These are phyloP conservation scores for Bacidia rubella DNA, from an alignment of 495 filamentous ascomycete species.

Conservation along the genomic window DNA sequence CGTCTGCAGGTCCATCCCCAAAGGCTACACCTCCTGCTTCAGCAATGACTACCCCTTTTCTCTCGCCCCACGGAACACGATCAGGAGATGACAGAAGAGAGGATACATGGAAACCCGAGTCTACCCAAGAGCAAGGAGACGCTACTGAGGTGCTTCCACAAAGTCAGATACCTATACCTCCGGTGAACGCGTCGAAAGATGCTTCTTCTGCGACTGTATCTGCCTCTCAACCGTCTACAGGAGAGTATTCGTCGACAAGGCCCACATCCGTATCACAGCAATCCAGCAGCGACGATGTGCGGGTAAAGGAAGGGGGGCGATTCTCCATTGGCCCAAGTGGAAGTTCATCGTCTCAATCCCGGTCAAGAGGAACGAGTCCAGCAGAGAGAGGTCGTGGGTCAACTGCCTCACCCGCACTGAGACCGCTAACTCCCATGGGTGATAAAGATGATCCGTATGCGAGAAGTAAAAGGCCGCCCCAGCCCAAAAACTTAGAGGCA, in stretches of 20 bases:
- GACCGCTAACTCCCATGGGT: slow-evolving; percentile 65
- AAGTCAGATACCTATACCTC: slow-evolving; percentile 34
- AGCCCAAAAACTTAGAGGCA: slow-evolving; percentile 48
- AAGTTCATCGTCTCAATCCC: slow-evolving; percentile 33
- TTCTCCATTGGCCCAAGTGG: slow-evolving; percentile 58
- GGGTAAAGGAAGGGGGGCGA: slow-evolving; percentile 47
- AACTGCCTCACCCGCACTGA: slow-evolving; percentile 39
- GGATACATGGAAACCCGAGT: slow-evolving; percentile 9
- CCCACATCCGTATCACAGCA: slow-evolving; percentile 33
- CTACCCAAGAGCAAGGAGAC: slow-evolving; percentile 22
- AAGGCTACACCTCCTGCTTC: slow-evolving; percentile 25
- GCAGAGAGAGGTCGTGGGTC: slow-evolving; percentile 42
- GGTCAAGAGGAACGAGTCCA: slow-evolving; percentile 8
- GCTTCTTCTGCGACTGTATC: slow-evolving; percentile 23
- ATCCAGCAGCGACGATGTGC: slow-evolving; percentile 23
- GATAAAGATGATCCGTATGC: slow-evolving; percentile 84
- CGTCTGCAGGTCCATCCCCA: slow-evolving; percentile 21
- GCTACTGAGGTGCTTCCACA: slow-evolving; percentile 52
- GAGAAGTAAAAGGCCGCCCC: slow-evolving; percentile 62
- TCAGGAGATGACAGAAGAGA: slow-evolving; percentile 30
- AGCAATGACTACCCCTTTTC: slow-evolving; percentile 72
- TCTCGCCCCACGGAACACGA: slow-evolving; percentile 69
- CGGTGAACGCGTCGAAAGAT: slow-evolving; percentile 14
- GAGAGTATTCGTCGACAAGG: slow-evolving; percentile 28
- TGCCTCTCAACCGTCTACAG: slow-evolving; percentile 34